Conservation (phyloP, 352 stramenopile genomes). For the Pythium brassicae region DNA sequence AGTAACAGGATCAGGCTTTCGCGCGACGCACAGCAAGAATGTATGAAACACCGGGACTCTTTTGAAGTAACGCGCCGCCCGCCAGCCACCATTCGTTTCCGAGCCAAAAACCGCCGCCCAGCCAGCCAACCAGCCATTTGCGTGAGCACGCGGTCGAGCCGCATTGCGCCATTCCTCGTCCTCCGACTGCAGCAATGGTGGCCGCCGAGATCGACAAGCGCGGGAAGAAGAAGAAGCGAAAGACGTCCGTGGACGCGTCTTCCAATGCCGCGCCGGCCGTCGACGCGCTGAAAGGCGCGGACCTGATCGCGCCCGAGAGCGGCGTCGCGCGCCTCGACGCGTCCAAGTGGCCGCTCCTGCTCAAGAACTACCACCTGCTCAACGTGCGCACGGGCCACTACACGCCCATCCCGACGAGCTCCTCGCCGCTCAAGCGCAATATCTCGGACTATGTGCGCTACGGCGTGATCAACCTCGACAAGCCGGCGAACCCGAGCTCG, state of each 20-base stretch:
- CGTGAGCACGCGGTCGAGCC: too few species aligned
- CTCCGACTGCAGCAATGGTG: conserved; percentile 31
- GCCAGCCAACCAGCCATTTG: neutral
- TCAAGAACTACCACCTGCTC: conserved; percentile 99
- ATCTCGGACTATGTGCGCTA: conserved; percentile 98
- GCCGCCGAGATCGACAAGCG: conserved; percentile 74
- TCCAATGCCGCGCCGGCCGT: conserved; percentile 1
- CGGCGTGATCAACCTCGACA: conserved; percentile 99
- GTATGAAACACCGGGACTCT: too few species aligned
- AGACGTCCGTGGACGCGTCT: conserved; percentile 42
- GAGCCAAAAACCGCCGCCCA: too few species aligned
- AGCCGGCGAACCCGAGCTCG: conserved; percentile 98
- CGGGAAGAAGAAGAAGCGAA: conserved; percentile 90
- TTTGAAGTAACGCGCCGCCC: too few species aligned
- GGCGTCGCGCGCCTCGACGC: conserved; percentile 93
- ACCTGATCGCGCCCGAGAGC: conserved; percentile 77
- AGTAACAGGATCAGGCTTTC: too few species aligned
- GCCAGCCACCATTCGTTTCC: neutral
- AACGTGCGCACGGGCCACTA: conserved; percentile 99
- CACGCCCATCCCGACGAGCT: conserved; percentile 97
- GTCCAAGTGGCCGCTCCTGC: conserved; percentile 98
- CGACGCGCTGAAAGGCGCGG: conserved; percentile 22
- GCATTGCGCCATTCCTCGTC: neutral
- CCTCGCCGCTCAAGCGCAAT: conserved; percentile 94
- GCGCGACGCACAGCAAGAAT: neutral